Evolutionary conservation across 768 basidiomycete genomes (phyloP).

Genomic region (Boletus rubescentipes): DNA sequence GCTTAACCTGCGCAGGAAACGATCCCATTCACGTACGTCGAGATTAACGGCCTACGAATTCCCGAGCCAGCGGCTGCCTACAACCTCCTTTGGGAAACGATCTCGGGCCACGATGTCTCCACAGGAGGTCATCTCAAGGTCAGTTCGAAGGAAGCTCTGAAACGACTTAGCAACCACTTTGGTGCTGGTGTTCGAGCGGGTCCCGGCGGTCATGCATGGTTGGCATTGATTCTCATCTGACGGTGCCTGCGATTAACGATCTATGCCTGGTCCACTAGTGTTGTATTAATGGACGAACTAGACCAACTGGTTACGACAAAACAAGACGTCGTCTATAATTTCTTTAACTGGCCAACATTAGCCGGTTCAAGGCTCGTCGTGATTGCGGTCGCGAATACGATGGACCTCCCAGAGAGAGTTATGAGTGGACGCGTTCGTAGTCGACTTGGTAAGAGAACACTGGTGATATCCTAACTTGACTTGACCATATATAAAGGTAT

Average conservation of each 20-base stretch:
- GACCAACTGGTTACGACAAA: conserved; percentile 95
- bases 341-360: conserved; percentile 99
- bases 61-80: conserved; percentile 94
- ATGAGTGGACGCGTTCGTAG: conserved; percentile 92
- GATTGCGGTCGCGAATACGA: conserved; percentile 95
- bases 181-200: conserved; percentile 60
- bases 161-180: conserved; percentile 77
- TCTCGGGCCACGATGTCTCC: conserved; percentile 74
- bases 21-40: conserved; percentile 93
- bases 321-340: conserved; percentile 98
- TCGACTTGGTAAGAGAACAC: conserved; percentile 65
- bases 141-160: conserved; percentile 79
- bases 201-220: conserved; percentile 90
- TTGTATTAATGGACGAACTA: conserved; percentile 97
- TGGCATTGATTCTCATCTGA: conserved; percentile 25
- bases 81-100: conserved; percentile 85
- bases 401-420: conserved; percentile 94
- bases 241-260: not conserved
- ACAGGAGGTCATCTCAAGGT: conserved; percentile 64
- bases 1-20: conserved; percentile 62
- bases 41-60: conserved; percentile 94
- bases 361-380: conserved; percentile 87
- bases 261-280: conserved; percentile 44
- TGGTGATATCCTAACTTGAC: not conserved
- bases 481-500: conserved; percentile 54